Evolutionary conservation across 2,329 filamentous ascomycete species (phyloP), one percentile per base, ranked within the genome.

Genomic region (Gliomastix tumulicola): DNA sequence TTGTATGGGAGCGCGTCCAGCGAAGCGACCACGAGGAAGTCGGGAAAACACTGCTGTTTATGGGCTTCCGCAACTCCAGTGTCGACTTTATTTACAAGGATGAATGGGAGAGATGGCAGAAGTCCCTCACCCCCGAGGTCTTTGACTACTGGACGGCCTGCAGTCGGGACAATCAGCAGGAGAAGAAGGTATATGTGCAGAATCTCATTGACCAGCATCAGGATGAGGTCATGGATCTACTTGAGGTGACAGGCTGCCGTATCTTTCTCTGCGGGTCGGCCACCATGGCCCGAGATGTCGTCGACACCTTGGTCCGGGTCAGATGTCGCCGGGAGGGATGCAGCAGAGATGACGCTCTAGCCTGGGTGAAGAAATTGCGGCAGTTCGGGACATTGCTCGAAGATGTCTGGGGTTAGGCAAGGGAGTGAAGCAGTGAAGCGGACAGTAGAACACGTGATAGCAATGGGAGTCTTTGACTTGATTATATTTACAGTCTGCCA

Each of bases 221-320:
- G 41, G 76, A 84, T 51, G 79, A 95, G 51, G 74, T 98, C 64
- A 90, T 94, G 63, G 81, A 90, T 45, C 77, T 98, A 2, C 72
- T 98, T 9, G 72, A 84, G 48, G 72, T 88, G 60, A 85, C 89
- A 59, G 92, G 88, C 6, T 96, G 92, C 65, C 25, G 25, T n/a
- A 89, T 98, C 60, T 98, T 98, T 60, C 90, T 98, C 40, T 98
- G 94, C 54, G 92, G 92, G 57, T 92, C 94, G 1, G 86, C 92
- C 38, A 89, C 95, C 68, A 96, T 96, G 89, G 89, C 89, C 32
- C 82, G 89, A 40, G 89, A 94, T 58, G 88, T 96, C 54, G 25
- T 28, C n/a, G 25, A 28, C 25, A 28, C 13, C 11, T 16, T 28
- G 13, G 25, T 16, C 17, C 25, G 17, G 25, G 17, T 28, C 13